Conservation (phyloP, 2,329 filamentous ascomycete species). For the Pseudocercospora vitis region DNA sequence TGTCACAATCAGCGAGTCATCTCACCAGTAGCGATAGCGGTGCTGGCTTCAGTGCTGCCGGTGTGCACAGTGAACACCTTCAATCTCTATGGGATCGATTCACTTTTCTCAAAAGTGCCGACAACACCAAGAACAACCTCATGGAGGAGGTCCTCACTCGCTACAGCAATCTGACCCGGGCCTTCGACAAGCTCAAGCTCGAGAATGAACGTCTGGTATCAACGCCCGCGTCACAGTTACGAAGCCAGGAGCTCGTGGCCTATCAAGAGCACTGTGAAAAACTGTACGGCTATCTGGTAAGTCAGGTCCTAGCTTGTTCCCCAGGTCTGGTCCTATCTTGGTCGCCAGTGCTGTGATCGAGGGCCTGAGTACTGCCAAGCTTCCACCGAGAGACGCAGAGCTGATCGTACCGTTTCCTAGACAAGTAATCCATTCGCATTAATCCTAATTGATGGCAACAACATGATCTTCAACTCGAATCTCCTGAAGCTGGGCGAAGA, state of each 20-base stretch:
- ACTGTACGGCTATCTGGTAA: background rate
- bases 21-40: too few species aligned
- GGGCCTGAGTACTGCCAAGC: too few species aligned
- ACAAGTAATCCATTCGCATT: conserved; percentile 59
- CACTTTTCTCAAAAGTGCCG: conserved; percentile 34
- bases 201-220: background rate
- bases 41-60: background rate
- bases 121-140: conserved; percentile 37
- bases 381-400: too few species aligned
- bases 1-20: too few species aligned
- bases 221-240: background rate
- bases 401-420: conserved; percentile 26
- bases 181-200: conserved; percentile 13
- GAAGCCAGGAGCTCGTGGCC: background rate
- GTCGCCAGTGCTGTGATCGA: background rate
- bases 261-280: background rate
- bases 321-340: too few species aligned
- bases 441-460: conserved; percentile 63
- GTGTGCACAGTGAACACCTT: conserved; percentile 1
- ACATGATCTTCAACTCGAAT: conserved; percentile 47
- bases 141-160: conserved; percentile 44
- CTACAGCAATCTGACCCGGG: conserved; percentile 40
- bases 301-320: too few species aligned
- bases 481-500: conserved; percentile 42
- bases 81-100: conserved; percentile 35